Conservation (phyloP, 495 filamentous ascomycete genomes). For the Tuber umbilicatum region DNA sequence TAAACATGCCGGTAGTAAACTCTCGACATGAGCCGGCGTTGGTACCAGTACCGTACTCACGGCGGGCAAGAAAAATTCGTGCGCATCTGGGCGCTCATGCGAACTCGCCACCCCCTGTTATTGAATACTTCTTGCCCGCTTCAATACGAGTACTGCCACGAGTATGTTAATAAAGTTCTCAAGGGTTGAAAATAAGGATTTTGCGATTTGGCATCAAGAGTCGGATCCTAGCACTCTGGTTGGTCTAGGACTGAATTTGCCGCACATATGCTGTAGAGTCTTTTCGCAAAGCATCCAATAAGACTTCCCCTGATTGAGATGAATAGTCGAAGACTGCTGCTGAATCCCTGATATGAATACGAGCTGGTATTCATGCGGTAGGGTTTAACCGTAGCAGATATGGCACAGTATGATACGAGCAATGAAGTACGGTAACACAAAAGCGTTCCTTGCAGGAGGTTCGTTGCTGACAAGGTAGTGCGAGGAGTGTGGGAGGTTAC, state of each 20-base stretch:
- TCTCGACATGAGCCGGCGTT: neutral
- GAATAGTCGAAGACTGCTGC: neutral
- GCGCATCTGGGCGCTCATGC: no score
- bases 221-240: neutral
- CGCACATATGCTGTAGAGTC: neutral
- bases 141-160: no score
- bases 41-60: no score
- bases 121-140: no score
- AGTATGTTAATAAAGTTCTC: neutral
- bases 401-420: no score
- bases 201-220: neutral
- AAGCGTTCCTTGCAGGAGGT: neutral
- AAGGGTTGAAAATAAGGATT: neutral
- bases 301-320: neutral
- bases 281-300: no score
- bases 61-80: no score
- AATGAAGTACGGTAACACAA: neutral
- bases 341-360: neutral
- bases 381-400: neutral
- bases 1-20: neutral
- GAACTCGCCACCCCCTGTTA: no score
- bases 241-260: no score
- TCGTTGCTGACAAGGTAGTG: neutral
- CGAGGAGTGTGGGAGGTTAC: neutral
- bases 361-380: neutral